Evolutionary conservation across 768 basidiomycete species (phyloP).

Genomic region (Steccherinum ochraceum): DNA sequence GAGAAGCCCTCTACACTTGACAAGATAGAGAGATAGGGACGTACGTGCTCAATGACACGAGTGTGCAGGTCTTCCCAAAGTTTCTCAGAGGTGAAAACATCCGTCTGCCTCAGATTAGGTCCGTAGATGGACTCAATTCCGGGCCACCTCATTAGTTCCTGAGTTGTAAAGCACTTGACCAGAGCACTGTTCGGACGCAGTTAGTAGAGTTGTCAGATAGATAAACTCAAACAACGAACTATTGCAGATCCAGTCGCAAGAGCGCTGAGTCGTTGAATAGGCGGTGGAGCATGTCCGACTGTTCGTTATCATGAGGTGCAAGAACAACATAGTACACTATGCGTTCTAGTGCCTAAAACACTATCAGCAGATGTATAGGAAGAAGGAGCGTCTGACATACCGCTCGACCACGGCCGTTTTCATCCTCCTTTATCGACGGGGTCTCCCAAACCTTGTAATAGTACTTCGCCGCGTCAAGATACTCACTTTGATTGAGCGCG

Average conservation of each 20-base stretch:
- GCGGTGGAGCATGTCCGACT: constrained; percentile 93
- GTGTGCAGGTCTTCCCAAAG: constrained; percentile 95
- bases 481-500: constrained; percentile 75
- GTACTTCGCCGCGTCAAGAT: constrained; percentile 91
- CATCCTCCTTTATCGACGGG: constrained; percentile 85
- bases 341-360: constrained; percentile 77
- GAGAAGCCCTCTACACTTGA: not conserved
- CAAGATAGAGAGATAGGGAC: constrained; percentile 16
- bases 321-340: constrained; percentile 93
- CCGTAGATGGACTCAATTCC: constrained; percentile 89
- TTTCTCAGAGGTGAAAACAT: constrained; percentile 72
- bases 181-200: constrained; percentile 58
- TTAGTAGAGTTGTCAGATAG: not conserved
- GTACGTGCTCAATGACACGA: constrained; percentile 93
- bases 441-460: constrained; percentile 98
- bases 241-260: constrained; percentile 75
- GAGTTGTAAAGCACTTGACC: constrained; percentile 88
- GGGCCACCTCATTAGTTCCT: constrained; percentile 95
- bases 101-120: constrained; percentile 69
- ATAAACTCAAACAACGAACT: constrained; percentile 46
- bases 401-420: constrained; percentile 56
- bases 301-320: constrained; percentile 93
- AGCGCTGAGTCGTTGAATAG: constrained; percentile 75
- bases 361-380: not conserved
- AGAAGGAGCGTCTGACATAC: constrained; percentile 35